Evolutionary conservation across 495 filamentous ascomycete genomes (phyloP).

Genomic region (Daldinia concentrica): DNA sequence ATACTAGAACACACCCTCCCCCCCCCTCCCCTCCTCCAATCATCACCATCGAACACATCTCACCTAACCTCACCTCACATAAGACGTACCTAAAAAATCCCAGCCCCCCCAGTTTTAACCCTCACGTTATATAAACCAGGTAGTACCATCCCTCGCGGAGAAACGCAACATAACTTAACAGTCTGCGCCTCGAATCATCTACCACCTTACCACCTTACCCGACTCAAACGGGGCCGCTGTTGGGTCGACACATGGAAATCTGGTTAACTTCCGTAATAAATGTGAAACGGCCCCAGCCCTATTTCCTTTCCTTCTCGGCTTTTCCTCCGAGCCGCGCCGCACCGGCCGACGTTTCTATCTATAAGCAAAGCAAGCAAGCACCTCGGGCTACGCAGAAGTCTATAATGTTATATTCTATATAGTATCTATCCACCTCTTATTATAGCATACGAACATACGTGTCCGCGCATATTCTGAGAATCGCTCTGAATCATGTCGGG

Average conservation of each 20-base stretch:
- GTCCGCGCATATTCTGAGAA: not conserved
- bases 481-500: not conserved
- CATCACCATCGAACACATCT: not conserved
- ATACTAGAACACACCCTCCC: not conserved
- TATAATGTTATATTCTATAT: not conserved
- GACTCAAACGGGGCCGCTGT: too few relatives aligned
- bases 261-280: not conserved
- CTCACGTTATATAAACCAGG: too few relatives aligned
- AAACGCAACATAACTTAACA: not conserved
- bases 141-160: not conserved
- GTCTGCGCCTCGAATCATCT: not conserved
- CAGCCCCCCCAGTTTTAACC: not conserved
- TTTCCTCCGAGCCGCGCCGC: not conserved
- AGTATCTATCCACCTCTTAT: not conserved
- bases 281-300: not conserved
- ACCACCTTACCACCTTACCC: not conserved
- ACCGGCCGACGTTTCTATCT: not conserved
- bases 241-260: too few relatives aligned
- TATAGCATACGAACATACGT: not conserved
- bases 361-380: not conserved
- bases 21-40: not conserved
- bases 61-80: not conserved
- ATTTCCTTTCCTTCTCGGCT: not conserved
- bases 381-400: not conserved
- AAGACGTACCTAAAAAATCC: not conserved